A percentile compares a stretch with the other conserved stretches of the same genome.
phyloP scores from a whole-genome alignment of 495 filamentous ascomycete species.

The Hypoxylon lienhwacheense region DNA sequence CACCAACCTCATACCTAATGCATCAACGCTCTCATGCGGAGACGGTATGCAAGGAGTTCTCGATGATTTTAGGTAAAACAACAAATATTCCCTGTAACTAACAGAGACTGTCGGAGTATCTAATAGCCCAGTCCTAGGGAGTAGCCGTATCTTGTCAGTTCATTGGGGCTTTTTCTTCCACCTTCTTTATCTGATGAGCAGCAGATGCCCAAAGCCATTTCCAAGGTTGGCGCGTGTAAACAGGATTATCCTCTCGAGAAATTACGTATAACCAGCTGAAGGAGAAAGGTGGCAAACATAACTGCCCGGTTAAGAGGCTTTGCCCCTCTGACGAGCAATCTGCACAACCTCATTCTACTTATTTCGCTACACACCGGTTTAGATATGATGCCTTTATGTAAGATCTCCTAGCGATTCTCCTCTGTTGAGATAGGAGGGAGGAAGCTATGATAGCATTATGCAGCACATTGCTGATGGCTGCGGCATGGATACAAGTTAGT shows the following conservation, averaged over 20 bases:
- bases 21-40: no score
- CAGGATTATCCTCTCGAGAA: constrained; percentile 30
- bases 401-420: constrained; percentile 1
- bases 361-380: constrained; percentile 10
- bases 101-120: constrained; percentile 45
- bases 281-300: constrained; percentile 39
- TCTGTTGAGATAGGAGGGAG: constrained; percentile 28
- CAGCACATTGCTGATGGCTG: constrained; percentile 34
- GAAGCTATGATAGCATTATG: constrained; percentile 37
- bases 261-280: constrained; percentile 39
- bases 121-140: constrained; percentile 45
- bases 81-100: constrained; percentile 44
- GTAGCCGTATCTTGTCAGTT: constrained; percentile 35
- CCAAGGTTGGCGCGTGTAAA: constrained; percentile 36
- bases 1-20: no score
- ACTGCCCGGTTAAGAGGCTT: constrained; percentile 1
- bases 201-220: constrained; percentile 26
- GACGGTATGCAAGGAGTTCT: constrained; percentile 19
- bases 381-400: constrained; percentile 21
- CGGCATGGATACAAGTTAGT: constrained; percentile 37
- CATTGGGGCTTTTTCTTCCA: no score
- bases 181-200: constrained; percentile 29
- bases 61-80: no score
- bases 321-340: background rate
- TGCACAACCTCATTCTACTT: constrained; percentile 3